Evolutionary conservation across 805 yeast species (phyloP).

Genomic region (Sporopachydermia quercuum): DNA sequence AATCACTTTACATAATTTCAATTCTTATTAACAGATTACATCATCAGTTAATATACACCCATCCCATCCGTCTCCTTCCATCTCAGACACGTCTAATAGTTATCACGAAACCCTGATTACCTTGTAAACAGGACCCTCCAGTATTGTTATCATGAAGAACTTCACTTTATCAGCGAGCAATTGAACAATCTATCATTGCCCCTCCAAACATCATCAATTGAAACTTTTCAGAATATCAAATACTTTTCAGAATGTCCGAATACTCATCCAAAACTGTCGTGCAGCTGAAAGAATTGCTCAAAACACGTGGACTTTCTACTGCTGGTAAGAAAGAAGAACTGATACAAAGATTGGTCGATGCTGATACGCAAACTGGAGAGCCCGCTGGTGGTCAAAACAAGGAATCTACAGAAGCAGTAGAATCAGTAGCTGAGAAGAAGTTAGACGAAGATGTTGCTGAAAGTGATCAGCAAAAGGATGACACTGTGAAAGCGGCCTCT

Average conservation of each 20-base stretch:
- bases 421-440: conserved; percentile 11
- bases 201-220: too few relatives aligned
- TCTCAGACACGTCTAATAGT: too few relatives aligned
- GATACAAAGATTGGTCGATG: conserved; percentile 44
- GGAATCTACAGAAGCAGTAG: conserved; percentile 9
- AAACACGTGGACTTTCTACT: conserved; percentile 46
- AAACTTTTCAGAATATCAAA: too few relatives aligned
- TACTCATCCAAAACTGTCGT: conserved; percentile 59
- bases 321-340: conserved; percentile 77
- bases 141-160: too few relatives aligned
- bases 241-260: conserved; percentile 36
- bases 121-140: too few relatives aligned
- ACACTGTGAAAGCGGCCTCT: conserved; percentile 9
- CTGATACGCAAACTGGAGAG: conserved; percentile 24
- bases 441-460: conserved; percentile 7
- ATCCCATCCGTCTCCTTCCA: too few relatives aligned
- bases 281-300: conserved; percentile 68
- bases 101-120: too few relatives aligned
- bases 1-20: too few relatives aligned
- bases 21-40: too few relatives aligned
- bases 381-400: conserved; percentile 10
- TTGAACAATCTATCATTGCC: too few relatives aligned
- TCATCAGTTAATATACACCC: too few relatives aligned
- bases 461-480: conserved; percentile 5
- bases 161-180: too few relatives aligned